Evolutionary conservation across 371 early-diverging fungal genomes (phyloP).

Genomic region (Mycotypha africana): DNA sequence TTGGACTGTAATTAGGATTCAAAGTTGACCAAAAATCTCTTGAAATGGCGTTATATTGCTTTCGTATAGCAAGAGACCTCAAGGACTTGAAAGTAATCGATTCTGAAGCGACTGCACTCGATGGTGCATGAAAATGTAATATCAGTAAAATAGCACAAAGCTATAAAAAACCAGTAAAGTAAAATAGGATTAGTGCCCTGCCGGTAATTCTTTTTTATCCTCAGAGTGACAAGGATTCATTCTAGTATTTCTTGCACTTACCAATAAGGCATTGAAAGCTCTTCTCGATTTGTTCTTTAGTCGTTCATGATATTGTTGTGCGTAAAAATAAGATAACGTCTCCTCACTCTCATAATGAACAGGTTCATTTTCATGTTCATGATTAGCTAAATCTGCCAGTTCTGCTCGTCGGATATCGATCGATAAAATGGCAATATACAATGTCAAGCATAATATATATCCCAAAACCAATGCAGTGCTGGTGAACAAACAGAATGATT

Average conservation of each 20-base stretch:
- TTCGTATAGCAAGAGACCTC: too few species aligned
- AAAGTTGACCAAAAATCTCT: constrained; percentile 23
- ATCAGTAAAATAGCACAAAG: constrained; percentile 20
- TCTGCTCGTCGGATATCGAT: constrained; percentile 74
- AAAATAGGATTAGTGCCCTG: too few species aligned
- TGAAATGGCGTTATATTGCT: too few species aligned
- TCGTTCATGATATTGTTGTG: background rate
- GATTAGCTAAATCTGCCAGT: constrained; percentile 35
- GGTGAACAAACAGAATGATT: constrained; percentile 69
- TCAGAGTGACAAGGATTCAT: too few species aligned
- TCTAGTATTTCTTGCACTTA: too few species aligned
- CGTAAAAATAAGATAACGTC: background rate
- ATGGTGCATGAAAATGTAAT: constrained; percentile 4
- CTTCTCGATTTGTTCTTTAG: background rate
- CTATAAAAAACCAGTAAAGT: constrained; percentile 4
- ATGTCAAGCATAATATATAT: constrained; percentile 66
- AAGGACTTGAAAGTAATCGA: too few species aligned
- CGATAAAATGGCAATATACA: constrained; percentile 64
- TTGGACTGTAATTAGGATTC: constrained; percentile 15
- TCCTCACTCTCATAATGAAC: background rate
- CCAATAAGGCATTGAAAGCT: background rate
- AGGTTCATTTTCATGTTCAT: too few species aligned
- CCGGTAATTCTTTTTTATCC: too few species aligned
- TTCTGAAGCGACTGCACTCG: background rate
- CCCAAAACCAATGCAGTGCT: constrained; percentile 61